Percentiles rank a stretch among this genome's conserved stretches.
Evolutionary conservation across 352 stramenopile species (phyloP).

Genomic region (Pythium rishiriense): DNA sequence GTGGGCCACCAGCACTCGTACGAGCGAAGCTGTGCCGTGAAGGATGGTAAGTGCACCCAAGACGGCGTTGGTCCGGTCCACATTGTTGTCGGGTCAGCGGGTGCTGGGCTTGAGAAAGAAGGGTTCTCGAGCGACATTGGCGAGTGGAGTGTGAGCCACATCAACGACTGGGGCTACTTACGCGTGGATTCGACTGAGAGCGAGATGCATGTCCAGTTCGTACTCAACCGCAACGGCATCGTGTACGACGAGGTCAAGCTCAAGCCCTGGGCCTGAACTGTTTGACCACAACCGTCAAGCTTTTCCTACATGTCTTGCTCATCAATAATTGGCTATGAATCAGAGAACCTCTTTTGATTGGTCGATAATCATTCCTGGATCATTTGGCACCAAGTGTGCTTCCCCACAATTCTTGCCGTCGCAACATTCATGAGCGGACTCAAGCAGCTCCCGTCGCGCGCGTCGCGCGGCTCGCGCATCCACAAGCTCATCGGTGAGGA

Average conservation of each 20-base stretch:
- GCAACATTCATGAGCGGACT: conserved; percentile 2
- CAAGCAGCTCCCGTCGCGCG: conserved; percentile 54
- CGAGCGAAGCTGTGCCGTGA: conserved; percentile 86
- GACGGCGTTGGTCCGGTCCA: conserved; percentile 82
- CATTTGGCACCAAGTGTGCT: background rate
- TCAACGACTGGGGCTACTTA: conserved; percentile 81
- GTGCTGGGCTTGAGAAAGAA: conserved; percentile 64
- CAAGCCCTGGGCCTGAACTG: conserved; percentile 41
- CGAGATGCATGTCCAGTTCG: conserved; percentile 74
- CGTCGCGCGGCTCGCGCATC: conserved; percentile 76
- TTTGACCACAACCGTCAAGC: background rate
- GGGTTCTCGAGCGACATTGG: conserved; percentile 68
- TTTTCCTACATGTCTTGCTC: background rate
- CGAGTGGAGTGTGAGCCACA: conserved; percentile 77
- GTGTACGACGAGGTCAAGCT: conserved; percentile 81
- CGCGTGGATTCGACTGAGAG: conserved; percentile 60
- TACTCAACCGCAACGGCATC: conserved; percentile 78
- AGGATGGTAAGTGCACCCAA: conserved; percentile 63
- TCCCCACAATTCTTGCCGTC: background rate
- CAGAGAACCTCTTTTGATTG: background rate
- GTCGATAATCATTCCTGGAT: background rate
- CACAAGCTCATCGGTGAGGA: conserved; percentile 85
- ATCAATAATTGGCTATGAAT: conserved; percentile 14
- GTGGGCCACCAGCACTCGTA: conserved; percentile 93
- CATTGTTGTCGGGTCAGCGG: conserved; percentile 85